phyloP scores from a whole-genome alignment of 148 eudicot genomes.

The Vaccinium macrocarpon region DNA sequence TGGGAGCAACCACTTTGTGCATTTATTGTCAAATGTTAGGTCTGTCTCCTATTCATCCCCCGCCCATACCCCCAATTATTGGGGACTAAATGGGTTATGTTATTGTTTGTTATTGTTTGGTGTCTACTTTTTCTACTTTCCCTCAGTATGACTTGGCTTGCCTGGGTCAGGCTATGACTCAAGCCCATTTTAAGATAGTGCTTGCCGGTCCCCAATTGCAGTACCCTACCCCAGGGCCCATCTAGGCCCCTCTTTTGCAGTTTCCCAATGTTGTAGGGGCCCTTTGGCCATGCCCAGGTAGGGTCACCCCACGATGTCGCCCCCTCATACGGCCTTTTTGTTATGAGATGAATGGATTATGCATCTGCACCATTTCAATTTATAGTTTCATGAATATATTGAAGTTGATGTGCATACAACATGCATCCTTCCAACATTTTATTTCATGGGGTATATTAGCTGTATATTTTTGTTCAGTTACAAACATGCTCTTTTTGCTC shows the following conservation, averaged over 20 bases:
- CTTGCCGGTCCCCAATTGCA: not conserved
- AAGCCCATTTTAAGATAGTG: not conserved
- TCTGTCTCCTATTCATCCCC: too few species aligned
- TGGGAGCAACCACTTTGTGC: too few species aligned
- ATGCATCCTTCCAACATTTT: not conserved
- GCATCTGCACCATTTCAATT: not conserved
- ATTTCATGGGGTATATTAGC: not conserved
- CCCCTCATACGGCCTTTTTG: not conserved
- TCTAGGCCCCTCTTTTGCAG: not conserved
- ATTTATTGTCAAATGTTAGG: too few species aligned
- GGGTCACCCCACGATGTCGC: not conserved
- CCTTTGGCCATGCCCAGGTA: not conserved
- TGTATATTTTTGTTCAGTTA: not conserved
- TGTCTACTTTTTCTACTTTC: not conserved
- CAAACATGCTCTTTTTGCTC: not conserved
- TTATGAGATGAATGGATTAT: not conserved
- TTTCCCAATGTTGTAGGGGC: not conserved
- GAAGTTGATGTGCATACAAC: not conserved
- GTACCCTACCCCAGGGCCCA: not conserved
- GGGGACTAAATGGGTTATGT: too few species aligned
- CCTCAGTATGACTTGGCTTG: not conserved
- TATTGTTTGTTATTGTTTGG: too few species aligned
- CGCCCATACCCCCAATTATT: too few species aligned
- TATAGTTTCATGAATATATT: not conserved
- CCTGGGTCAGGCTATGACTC: not conserved